Evolutionary conservation across 257 asterid species (phyloP).

Genomic region (Solanum piurae): DNA sequence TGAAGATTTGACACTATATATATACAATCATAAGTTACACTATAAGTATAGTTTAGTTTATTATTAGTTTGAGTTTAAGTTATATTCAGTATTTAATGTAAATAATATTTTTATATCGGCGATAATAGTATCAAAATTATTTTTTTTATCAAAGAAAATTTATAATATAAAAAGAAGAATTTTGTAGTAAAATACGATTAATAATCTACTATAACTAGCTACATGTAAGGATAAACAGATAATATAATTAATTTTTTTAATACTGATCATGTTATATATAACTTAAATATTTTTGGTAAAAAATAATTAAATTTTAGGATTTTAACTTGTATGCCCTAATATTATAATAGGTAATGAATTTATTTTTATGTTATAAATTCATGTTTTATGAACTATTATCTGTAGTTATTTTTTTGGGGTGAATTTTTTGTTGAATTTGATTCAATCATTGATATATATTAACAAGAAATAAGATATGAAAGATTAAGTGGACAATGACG

Average conservation of each 20-base stretch:
- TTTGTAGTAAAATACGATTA: too few relatives aligned
- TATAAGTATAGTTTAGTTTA: neutral
- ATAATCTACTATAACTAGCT: neutral
- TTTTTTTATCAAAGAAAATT: too few relatives aligned
- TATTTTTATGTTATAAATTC: neutral
- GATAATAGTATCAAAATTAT: too few relatives aligned
- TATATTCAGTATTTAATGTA: neutral
- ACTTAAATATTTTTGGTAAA: neutral
- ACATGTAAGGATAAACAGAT: neutral
- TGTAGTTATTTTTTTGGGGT: neutral
- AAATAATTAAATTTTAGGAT: neutral
- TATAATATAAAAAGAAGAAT: too few relatives aligned
- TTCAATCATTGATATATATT: neutral
- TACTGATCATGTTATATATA: neutral
- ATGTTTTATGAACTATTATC: neutral
- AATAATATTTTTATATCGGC: too few relatives aligned
- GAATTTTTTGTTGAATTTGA: neutral
- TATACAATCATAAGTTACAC: neutral
- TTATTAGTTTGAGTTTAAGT: neutral
- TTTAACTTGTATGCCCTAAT: neutral
- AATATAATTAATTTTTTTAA: neutral
- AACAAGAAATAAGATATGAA: neutral
- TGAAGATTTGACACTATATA: neutral
- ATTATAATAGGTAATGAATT: neutral
- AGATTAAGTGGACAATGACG: neutral